Percentiles rank a stretch among this genome's conserved stretches.
Evolutionary conservation across 306 rosid species (phyloP).

Genomic region (Vigna hirtella): DNA sequence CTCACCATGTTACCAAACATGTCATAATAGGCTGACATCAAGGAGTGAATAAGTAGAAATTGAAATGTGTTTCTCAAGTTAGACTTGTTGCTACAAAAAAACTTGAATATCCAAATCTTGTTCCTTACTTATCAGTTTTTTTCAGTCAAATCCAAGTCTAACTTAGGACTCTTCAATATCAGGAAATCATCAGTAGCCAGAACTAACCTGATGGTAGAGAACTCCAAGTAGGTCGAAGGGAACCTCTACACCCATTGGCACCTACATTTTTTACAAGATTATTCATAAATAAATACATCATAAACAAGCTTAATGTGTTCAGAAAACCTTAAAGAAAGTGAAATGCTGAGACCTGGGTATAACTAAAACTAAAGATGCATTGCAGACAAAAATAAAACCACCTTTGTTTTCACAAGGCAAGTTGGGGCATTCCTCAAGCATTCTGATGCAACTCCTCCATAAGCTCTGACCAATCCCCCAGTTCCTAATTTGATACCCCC

Average conservation of each 20-base stretch:
- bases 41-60: slow-evolving; percentile 32
- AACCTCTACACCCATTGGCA: slow-evolving; percentile 90
- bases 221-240: slow-evolving; percentile 82
- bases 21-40: neutral
- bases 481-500: slow-evolving; percentile 96
- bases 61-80: slow-evolving; percentile 30
- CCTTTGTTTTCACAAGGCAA: slow-evolving; percentile 85
- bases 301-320: neutral
- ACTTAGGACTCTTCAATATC: slow-evolving; percentile 41
- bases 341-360: neutral
- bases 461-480: slow-evolving; percentile 93
- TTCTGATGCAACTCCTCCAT: slow-evolving; percentile 92
- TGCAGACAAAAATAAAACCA: slow-evolving; percentile 44
- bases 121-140: slow-evolving; percentile 3
- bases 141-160: slow-evolving; percentile 35
- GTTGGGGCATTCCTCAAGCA: slow-evolving; percentile 86
- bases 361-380: slow-evolving; percentile 28
- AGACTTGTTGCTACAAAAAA: neutral
- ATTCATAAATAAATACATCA: slow-evolving; percentile 10
- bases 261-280: slow-evolving; percentile 53
- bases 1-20: neutral
- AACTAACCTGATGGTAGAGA: slow-evolving; percentile 81
- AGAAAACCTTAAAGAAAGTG: slow-evolving; percentile 4
- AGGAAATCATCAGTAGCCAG: slow-evolving; percentile 19
- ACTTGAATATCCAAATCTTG: slow-evolving; percentile 6